Base-by-base conservation (phyloP, 2,329 filamentous ascomycete genomes). In the Arachnomyces sp. region DNA sequence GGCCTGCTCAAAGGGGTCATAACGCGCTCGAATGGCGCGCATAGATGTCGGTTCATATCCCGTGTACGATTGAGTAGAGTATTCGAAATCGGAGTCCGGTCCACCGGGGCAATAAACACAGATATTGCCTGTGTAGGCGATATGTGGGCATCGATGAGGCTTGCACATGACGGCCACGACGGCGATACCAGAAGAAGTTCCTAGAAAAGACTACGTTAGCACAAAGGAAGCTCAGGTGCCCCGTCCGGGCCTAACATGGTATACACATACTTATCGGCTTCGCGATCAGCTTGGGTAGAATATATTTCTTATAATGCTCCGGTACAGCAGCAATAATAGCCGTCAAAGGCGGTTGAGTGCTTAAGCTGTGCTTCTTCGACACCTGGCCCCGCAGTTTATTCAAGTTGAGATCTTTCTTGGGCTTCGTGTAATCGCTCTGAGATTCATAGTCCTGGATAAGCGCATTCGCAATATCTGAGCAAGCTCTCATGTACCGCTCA, bases 91-190 rank as follows among this genome's bases (percentile, higher is more conserved):
- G 36, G 89, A 95, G 60, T 98, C 92, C 7, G 93, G 93, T 1
- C 92, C 92, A 51, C 92, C 92, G 7, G 92, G 92, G 59, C 92
- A 98, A 68, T 98, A 98, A 45, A 98, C 92, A 63, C 92, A 98
- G 47, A 98, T 96, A 60, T 98, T 98, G 47, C 92, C 92, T 0
- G 92, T 98, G 63, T 95, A 98, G 8, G 92, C 86, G 53, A 98
- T 98, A 59, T 98, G 92, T 13, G 92, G 92, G 58, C 92, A 98
- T 59, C 92, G 77, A 62, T 98, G 92, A 16, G 92, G 92, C 65
- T 98, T 98, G 75, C 92, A 96, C 92, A 98, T 98, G 52, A 98
- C 93, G 32, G 93, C 92, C 34, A 98, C 92, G 7, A 98, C 92
- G 2, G 92, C 92, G 54, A 98, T 98, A 43, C 92, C 92, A 38